phyloP scores from a whole-genome alignment of 495 filamentous ascomycete genomes.

The Aspergillus nidulans region DNA sequence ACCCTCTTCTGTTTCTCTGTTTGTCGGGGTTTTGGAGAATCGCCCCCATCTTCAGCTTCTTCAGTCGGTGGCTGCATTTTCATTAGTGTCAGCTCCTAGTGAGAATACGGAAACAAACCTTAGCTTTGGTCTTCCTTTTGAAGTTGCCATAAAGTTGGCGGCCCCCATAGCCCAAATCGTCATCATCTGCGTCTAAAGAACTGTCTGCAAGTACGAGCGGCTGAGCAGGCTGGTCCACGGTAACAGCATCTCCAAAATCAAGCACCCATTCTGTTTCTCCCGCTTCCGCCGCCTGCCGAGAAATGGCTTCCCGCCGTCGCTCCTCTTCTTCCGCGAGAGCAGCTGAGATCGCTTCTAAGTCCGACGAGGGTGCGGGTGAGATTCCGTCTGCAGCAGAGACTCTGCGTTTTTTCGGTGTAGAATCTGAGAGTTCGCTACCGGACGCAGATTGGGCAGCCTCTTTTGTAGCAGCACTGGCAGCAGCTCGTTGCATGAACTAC shows the following conservation, averaged over 20 bases:
- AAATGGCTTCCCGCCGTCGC: conserved; percentile 66
- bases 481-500: conserved; percentile 93
- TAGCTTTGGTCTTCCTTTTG: conserved; percentile 30
- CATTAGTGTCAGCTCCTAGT: neutral
- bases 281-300: conserved; percentile 64
- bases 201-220: conserved; percentile 33
- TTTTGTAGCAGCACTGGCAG: conserved; percentile 48
- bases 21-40: neutral
- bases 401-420: conserved; percentile 42
- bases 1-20: conserved; percentile 15
- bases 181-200: conserved; percentile 35
- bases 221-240: conserved; percentile 15
- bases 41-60: conserved; percentile 17
- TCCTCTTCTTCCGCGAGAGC: conserved; percentile 71
- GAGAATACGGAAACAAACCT: conserved; percentile 11
- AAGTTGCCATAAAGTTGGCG: conserved; percentile 38
- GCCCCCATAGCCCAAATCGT: conserved; percentile 29
- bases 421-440: conserved; percentile 22
- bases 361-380: conserved; percentile 31
- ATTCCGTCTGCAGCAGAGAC: conserved; percentile 32
- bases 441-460: conserved; percentile 39
- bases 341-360: conserved; percentile 58
- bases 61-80: conserved; percentile 10
- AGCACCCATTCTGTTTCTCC: conserved; percentile 91
- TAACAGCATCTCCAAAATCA: conserved; percentile 25